Percentiles rank a stretch among this genome's conserved stretches.
These are phyloP conservation scores for Sphenostylis stenocarpa DNA, from an alignment of 306 rosid genomes.

Conservation along the genomic window DNA sequence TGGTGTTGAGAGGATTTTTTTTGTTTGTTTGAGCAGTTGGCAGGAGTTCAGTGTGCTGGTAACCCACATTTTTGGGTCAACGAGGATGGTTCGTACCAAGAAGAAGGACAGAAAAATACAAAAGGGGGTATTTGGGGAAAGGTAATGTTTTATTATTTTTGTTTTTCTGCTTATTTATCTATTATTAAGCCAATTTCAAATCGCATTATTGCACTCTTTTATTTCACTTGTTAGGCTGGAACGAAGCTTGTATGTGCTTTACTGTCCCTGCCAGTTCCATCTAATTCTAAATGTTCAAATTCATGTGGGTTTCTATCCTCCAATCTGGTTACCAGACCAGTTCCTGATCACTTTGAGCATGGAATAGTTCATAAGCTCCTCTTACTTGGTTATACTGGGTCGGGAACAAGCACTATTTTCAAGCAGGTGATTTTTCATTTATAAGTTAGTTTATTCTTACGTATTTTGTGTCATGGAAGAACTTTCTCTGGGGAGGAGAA, in stretches of 20 bases:
- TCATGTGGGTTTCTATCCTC: conserved; percentile 59
- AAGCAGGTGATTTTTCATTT: conserved; percentile 73
- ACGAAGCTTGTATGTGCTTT: conserved; percentile 88
- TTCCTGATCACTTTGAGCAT: conserved; percentile 83
- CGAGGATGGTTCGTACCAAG: conserved; percentile 99
- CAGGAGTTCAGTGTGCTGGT: conserved; percentile 99
- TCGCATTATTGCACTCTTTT: conserved; percentile 2
- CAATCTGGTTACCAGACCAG: conserved; percentile 52
- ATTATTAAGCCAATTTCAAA: not conserved
- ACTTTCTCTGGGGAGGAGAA: conserved; percentile 22
- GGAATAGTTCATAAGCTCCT: conserved; percentile 86
- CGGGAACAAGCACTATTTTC: conserved; percentile 98
- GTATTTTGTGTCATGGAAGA: not conserved
- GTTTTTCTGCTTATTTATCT: not conserved
- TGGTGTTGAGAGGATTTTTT: conserved; percentile 20
- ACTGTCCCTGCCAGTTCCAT: conserved; percentile 88
- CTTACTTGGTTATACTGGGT: conserved; percentile 86
- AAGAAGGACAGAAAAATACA: conserved; percentile 97
- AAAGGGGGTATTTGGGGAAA: conserved; percentile 98
- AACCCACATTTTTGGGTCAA: conserved; percentile 99
- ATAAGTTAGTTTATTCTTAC: conserved; percentile 3
- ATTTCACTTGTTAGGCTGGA: conserved; percentile 74
- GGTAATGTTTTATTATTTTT: conserved; percentile 47
- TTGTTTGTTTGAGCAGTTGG: conserved; percentile 68
- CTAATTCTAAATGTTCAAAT: conserved; percentile 65